A percentile compares a stretch with the other conserved stretches of the same genome.
These are phyloP conservation scores for Balamuthia mandrillaris DNA, from an alignment of 208 protist species.

Conservation along the genomic window DNA sequence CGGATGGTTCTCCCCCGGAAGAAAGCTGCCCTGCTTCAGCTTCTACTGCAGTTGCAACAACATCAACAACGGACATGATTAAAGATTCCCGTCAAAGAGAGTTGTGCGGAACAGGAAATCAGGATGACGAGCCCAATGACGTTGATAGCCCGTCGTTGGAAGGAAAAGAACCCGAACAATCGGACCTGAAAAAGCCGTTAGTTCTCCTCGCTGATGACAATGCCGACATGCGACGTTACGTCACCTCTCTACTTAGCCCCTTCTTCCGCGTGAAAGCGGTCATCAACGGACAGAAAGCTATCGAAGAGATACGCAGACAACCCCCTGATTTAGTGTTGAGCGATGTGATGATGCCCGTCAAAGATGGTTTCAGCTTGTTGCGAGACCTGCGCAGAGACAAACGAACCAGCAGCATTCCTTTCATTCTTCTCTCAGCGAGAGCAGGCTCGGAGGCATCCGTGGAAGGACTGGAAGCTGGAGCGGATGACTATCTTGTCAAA, in stretches of 20 bases:
- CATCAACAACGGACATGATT: no score
- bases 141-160: no score
- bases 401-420: background rate
- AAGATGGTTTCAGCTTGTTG: conserved; percentile 33
- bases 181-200: no score
- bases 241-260: background rate
- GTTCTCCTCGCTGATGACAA: conserved; percentile 61
- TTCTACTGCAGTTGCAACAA: no score
- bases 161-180: no score
- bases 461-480: conserved; percentile 23
- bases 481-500: conserved; percentile 50
- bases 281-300: no score
- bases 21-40: no score
- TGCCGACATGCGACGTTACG: conserved; percentile 50
- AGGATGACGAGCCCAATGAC: no score
- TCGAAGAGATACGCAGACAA: no score
- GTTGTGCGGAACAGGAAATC: no score
- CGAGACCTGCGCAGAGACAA: background rate
- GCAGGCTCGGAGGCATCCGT: conserved; percentile 39
- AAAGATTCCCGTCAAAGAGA: no score
- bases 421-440: conserved; percentile 46
- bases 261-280: conserved; percentile 2
- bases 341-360: conserved; percentile 47
- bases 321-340: conserved; percentile 34
- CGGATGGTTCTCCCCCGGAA: no score